phyloP scores from a whole-genome alignment of 2,329 filamentous ascomycete genomes.

The Fusarium austroafricanum region DNA sequence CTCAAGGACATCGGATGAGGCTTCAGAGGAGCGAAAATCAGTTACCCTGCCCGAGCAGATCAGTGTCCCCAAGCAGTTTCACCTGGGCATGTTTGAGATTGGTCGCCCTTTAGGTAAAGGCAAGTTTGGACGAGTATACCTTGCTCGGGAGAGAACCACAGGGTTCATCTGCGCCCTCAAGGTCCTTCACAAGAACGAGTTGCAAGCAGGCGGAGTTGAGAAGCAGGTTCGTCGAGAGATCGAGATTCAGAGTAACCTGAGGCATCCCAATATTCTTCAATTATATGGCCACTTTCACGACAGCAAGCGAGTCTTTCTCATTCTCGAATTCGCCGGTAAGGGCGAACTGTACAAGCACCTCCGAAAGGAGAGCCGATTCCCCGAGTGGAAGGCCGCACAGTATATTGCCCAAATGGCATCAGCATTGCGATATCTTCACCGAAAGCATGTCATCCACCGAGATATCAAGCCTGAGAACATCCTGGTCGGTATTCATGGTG shows the following conservation, averaged over 20 bases:
- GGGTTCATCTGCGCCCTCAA: conserved; percentile 89
- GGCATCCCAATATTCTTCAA: conserved; percentile 85
- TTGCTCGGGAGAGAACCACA: conserved; percentile 80
- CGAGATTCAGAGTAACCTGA: conserved; percentile 87
- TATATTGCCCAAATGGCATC: conserved; percentile 91
- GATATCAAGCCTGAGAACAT: conserved; percentile 99
- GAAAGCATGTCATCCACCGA: conserved; percentile 96
- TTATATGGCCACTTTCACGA: conserved; percentile 91
- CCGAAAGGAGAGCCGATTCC: conserved; percentile 80
- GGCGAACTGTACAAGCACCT: conserved; percentile 91
- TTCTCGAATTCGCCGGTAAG: conserved; percentile 86
- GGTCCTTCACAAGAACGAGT: conserved; percentile 84
- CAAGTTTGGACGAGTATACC: conserved; percentile 88
- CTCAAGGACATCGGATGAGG: conserved; percentile 61
- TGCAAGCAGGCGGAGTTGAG: conserved; percentile 80
- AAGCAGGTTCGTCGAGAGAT: conserved; percentile 89
- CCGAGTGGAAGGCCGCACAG: conserved; percentile 85
- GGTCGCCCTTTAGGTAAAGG: conserved; percentile 87
- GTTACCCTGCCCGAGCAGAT: conserved; percentile 68
- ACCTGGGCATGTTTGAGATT: conserved; percentile 95
- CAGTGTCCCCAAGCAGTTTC: conserved; percentile 72
- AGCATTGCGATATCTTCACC: conserved; percentile 88
- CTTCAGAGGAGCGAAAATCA: conserved; percentile 62
- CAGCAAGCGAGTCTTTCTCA: conserved; percentile 86
- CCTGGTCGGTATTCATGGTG: conserved; percentile 92